Evolutionary conservation across 805 yeast genomes (phyloP).

Genomic region (Wickerhamiella cacticola): DNA sequence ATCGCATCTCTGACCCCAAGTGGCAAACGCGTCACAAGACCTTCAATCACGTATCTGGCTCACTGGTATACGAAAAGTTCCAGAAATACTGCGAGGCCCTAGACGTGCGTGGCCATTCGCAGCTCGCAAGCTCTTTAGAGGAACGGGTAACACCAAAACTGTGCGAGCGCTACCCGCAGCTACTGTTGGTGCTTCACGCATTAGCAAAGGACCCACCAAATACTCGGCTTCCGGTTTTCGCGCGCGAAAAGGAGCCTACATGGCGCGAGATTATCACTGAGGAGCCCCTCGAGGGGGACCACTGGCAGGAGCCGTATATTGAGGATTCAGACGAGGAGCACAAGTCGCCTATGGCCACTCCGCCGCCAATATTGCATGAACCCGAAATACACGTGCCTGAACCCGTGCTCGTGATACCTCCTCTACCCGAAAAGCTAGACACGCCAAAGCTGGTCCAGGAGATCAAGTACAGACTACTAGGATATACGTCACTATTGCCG

Average conservation of each 20-base stretch:
- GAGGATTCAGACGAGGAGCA: neutral
- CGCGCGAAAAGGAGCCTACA: slow-evolving; percentile 8
- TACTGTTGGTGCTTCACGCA: slow-evolving; percentile 19
- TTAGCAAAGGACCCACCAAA: slow-evolving; percentile 17
- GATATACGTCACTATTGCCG: slow-evolving; percentile 10
- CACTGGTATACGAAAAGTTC: slow-evolving; percentile 17
- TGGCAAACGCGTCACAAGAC: slow-evolving; percentile 10
- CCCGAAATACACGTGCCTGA: neutral
- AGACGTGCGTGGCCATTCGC: slow-evolving; percentile 24
- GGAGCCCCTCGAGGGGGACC: slow-evolving; percentile 26
- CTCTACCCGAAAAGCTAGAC: neutral
- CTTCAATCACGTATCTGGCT: slow-evolving; percentile 15
- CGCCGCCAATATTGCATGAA: neutral
- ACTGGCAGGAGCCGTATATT: slow-evolving; percentile 20
- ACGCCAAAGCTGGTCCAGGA: slow-evolving; percentile 13
- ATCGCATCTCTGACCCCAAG: neutral
- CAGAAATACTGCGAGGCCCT: slow-evolving; percentile 23
- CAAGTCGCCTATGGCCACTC: neutral
- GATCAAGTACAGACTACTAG: slow-evolving; percentile 14
- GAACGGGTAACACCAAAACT: slow-evolving; percentile 18
- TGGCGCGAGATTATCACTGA: slow-evolving; percentile 25
- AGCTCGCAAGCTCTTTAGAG: slow-evolving; percentile 23
- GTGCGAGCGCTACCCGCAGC: slow-evolving; percentile 17
- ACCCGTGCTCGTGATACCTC: neutral
- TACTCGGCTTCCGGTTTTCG: slow-evolving; percentile 10